Conservation (phyloP, 2,329 filamentous ascomycete genomes). For the Sporothrix protearum region DNA sequence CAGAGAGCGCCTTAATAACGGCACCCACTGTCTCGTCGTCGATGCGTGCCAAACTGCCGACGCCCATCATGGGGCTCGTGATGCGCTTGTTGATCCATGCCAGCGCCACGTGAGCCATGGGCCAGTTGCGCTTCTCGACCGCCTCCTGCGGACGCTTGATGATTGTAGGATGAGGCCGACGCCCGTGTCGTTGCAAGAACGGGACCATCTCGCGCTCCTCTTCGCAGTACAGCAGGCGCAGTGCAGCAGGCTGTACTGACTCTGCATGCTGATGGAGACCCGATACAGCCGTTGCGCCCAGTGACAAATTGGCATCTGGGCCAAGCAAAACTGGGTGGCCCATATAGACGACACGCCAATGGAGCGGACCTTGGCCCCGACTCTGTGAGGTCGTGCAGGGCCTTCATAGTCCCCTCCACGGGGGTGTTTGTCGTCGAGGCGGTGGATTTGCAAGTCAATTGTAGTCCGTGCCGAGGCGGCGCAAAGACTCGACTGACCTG, state of each 20-base stretch:
- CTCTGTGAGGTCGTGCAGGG: constrained; percentile 53
- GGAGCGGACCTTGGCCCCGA: constrained; percentile 50
- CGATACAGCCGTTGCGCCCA: constrained; percentile 50
- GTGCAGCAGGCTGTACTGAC: constrained; percentile 50
- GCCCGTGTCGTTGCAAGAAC: constrained; percentile 35
- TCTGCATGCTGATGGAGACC: constrained; percentile 56
- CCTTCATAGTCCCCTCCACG: constrained; percentile 55
- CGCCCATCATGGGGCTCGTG: constrained; percentile 58
- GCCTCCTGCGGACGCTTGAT: constrained; percentile 29
- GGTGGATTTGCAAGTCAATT: constrained; percentile 59
- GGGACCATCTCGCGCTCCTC: constrained; percentile 45
- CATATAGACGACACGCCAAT: constrained; percentile 45
- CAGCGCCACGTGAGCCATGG: constrained; percentile 51
- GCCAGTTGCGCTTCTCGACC: constrained; percentile 25
- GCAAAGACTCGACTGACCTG: constrained; percentile 57
- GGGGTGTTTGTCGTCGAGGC: constrained; percentile 48
- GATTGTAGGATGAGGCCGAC: constrained; percentile 34
- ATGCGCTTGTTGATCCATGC: constrained; percentile 59
- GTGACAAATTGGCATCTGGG: constrained; percentile 48
- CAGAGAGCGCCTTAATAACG: constrained; percentile 46
- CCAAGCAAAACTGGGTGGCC: constrained; percentile 45
- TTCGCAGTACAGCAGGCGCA: constrained; percentile 53
- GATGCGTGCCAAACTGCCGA: constrained; percentile 56
- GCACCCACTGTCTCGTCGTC: constrained; percentile 59
- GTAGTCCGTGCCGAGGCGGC: constrained; percentile 49